Base-by-base conservation (phyloP, 768 basidiomycete species). In the Xerocomellus chrysenteron region DNA sequence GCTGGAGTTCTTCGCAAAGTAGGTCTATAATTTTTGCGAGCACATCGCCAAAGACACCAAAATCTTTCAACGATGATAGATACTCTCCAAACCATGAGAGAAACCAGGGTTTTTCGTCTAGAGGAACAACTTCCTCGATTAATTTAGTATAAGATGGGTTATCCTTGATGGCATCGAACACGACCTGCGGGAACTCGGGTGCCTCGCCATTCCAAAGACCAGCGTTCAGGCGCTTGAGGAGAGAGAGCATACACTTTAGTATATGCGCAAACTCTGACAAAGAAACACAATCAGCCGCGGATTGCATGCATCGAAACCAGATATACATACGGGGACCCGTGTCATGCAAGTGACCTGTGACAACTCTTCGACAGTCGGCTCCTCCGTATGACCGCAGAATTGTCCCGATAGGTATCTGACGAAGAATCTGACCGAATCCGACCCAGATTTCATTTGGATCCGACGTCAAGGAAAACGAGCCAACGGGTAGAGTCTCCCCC, bases 131-230 rank as follows among this genome's bases (percentile, higher is more conserved):
- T 4, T 68, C 71, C 52, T 76, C 74, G 13, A 90, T 60, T 41
- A 82, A 69, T 32, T 77, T 69, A 35, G 74, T 65, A 65, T 82
- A 87, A 7, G 78, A 75, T 3, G 76, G 68, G 68, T 96, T 98
- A 66, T 92, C 86, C 68, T 89, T 90, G 65, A 98, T 81, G 14
- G 87, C 81, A 65, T 91, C 92, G 63, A 96, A 87, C 8, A 93
- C 80, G 36, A 88, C 79, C 61, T 86, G 82, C 3, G 93, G 87
- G 65, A 86, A 90, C 63, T 91, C 86, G 5, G 82, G 76, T 1
- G 81, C 80, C 60, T 90, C 86, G 30, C 79, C 82, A 19, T 76
- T 68, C 95, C 96, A 98, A 14, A 93, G 68, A 12, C 76, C 65
- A 3, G 71, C 61, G 0, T 78, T 78, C 49, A 87, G 66, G 24